phyloP scores from a whole-genome alignment of 495 filamentous ascomycete genomes.

The Neurospora sp. region DNA sequence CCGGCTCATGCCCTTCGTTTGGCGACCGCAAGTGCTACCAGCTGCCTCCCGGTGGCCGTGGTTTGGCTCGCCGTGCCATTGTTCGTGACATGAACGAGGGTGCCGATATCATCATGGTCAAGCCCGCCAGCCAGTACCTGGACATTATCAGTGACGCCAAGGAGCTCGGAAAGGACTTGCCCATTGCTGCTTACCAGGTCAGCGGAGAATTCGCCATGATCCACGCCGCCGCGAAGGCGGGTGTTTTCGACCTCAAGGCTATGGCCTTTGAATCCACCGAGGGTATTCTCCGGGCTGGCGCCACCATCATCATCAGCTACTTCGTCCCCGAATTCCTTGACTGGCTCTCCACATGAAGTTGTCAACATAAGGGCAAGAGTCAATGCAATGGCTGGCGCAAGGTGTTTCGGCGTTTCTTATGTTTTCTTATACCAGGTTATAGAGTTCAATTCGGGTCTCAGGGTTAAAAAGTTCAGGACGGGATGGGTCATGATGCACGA shows the following conservation, averaged over 20 bases:
- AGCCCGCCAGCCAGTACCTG: constrained; percentile 85
- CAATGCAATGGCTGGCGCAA: neutral
- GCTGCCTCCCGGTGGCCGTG: constrained; percentile 80
- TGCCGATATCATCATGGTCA: constrained; percentile 98
- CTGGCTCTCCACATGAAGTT: constrained; percentile 49
- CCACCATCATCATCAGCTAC: constrained; percentile 84
- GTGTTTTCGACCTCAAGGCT: constrained; percentile 91
- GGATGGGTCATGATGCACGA: neutral
- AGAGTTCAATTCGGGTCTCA: neutral
- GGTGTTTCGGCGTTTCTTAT: constrained; percentile 7
- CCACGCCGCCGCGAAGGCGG: constrained; percentile 86
- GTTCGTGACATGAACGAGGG: constrained; percentile 82
- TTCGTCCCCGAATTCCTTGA: constrained; percentile 91
- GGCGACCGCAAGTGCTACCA: constrained; percentile 96
- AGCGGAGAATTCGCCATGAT: constrained; percentile 98
- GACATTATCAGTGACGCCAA: constrained; percentile 96
- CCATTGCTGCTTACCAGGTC: constrained; percentile 91
- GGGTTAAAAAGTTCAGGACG: neutral
- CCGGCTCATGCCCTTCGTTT: constrained; percentile 83
- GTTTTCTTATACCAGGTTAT: neutral
- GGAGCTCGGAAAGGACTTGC: constrained; percentile 80
- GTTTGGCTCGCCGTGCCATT: constrained; percentile 89
- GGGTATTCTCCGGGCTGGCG: constrained; percentile 85
- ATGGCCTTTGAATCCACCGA: constrained; percentile 94
- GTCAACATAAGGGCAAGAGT: constrained; percentile 3